phyloP scores from a whole-genome alignment of 2,329 filamentous ascomycete genomes.

The Exophiala alcalophila region DNA sequence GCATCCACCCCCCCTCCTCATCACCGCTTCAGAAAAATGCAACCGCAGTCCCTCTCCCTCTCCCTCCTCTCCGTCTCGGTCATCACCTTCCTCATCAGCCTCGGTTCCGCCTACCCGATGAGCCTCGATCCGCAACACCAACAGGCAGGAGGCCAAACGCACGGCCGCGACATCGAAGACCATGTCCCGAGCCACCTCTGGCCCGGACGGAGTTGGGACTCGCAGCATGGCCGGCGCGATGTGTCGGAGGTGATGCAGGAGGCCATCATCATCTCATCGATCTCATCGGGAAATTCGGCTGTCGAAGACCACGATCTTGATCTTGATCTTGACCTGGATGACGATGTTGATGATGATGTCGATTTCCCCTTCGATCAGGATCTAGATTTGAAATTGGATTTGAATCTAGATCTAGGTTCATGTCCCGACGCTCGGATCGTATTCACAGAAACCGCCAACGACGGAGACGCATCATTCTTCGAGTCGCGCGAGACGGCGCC shows the following conservation, averaged over 20 bases:
- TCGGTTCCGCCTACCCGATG: too few relatives aligned
- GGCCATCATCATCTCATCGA: too few relatives aligned
- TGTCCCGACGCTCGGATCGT: constrained; percentile 51
- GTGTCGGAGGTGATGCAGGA: too few relatives aligned
- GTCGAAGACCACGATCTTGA: too few relatives aligned
- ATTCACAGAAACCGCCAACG: constrained; percentile 50
- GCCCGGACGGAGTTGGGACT: constrained; percentile 7
- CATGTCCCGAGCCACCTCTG: constrained; percentile 1
- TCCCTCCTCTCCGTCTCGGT: constrained; percentile 14
- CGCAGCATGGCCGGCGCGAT: constrained; percentile 40
- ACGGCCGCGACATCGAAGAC: constrained; percentile 1
- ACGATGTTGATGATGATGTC: too few relatives aligned
- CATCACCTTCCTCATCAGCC: constrained; percentile 10
- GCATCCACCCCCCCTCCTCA: too few relatives aligned
- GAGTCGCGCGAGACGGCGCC: constrained; percentile 42
- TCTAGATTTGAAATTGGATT: too few relatives aligned
- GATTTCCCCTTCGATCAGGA: too few relatives aligned
- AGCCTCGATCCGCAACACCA: constrained; percentile 11
- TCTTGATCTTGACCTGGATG: too few relatives aligned
- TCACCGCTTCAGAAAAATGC: too few relatives aligned
- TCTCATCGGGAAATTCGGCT: too few relatives aligned
- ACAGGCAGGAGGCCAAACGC: too few relatives aligned
- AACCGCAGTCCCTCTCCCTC: constrained; percentile 15
- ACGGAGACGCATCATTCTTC: constrained; percentile 46
- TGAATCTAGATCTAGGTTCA: constrained; percentile 41